Evolutionary conservation across 768 basidiomycete genomes (phyloP).

Genomic region (Leccinum rimulosum): DNA sequence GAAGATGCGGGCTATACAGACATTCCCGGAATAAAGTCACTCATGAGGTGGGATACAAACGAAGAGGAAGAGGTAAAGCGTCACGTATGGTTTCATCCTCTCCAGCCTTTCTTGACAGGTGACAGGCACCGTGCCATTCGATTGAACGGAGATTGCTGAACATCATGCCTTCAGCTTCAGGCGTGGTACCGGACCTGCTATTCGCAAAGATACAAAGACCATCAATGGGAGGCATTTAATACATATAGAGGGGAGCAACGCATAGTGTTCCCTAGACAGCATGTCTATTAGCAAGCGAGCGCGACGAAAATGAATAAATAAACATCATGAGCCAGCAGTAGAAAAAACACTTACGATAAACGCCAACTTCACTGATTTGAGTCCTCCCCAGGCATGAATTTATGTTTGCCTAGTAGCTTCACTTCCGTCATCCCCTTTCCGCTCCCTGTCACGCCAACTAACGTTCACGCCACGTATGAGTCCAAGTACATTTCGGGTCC

Average conservation of each 20-base stretch:
- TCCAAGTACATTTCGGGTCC: not conserved
- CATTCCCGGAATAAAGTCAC: conserved; percentile 16
- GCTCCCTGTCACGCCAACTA: conserved; percentile 90
- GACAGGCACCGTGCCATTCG: conserved; percentile 9
- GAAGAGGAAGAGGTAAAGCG: conserved; percentile 19
- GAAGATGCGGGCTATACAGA: conserved; percentile 19
- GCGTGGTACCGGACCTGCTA: conserved; percentile 23
- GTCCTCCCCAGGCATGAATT: conserved; percentile 57
- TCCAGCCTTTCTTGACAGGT: conserved; percentile 14
- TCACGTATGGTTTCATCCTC: conserved; percentile 24
- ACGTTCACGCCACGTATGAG: conserved; percentile 16
- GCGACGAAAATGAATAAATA: not conserved
- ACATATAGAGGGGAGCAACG: conserved; percentile 22
- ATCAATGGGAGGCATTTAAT: conserved; percentile 22
- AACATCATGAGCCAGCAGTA: not conserved
- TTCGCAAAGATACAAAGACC: conserved; percentile 25
- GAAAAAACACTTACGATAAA: conserved; percentile 8
- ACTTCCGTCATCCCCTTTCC: conserved; percentile 88
- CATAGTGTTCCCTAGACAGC: conserved; percentile 12
- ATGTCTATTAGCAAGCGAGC: conserved; percentile 11
- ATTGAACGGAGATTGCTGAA: conserved; percentile 8
- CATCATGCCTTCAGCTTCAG: conserved; percentile 9
- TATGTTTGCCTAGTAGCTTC: conserved; percentile 67
- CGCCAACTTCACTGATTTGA: conserved; percentile 28
- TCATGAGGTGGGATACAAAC: conserved; percentile 19